Conservation (phyloP, 495 filamentous ascomycete species). For the Lineolata rhizophorae region DNA sequence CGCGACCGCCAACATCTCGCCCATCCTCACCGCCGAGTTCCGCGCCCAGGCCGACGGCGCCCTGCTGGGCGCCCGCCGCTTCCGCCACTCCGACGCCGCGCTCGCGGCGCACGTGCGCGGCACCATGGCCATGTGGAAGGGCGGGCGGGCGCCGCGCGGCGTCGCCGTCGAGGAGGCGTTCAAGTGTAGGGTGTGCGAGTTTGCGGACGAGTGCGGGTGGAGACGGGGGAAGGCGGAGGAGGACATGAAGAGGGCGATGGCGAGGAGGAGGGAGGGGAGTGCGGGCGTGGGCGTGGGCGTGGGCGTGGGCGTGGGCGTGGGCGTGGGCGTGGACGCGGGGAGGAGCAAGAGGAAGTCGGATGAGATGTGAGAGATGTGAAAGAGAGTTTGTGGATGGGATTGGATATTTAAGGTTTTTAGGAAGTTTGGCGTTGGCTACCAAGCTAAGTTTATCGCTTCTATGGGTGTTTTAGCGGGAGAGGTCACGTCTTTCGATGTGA, state of each 20-base stretch:
- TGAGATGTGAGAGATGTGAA: too few species aligned
- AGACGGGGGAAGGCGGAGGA: conserved; percentile 30
- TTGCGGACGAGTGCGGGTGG: conserved; percentile 38
- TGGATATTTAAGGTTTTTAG: too few species aligned
- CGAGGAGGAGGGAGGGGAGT: conserved; percentile 7
- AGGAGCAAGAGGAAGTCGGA: too few species aligned
- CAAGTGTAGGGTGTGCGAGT: conserved; percentile 58
- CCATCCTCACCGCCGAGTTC: conserved; percentile 41
- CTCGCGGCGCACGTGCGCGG: conserved; percentile 42
- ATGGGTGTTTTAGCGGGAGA: too few species aligned
- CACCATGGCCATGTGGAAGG: conserved; percentile 74
- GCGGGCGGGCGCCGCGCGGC: conserved; percentile 51
- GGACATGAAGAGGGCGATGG: conserved; percentile 13
- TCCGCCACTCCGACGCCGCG: conserved; percentile 40
- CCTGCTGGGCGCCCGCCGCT: conserved; percentile 43
- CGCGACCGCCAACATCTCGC: conserved; percentile 5
- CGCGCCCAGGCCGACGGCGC: conserved; percentile 25
- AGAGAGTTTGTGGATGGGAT: too few species aligned
- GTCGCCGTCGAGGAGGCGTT: conserved; percentile 76
- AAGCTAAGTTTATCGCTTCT: too few species aligned
- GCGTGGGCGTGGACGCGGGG: too few species aligned
- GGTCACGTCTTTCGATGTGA: too few species aligned
- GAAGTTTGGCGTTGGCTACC: too few species aligned
- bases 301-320: too few species aligned
- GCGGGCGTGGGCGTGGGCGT: too few species aligned